Conservation (phyloP, 2,329 filamentous ascomycete species). For the Ophiostoma pallidulum region DNA sequence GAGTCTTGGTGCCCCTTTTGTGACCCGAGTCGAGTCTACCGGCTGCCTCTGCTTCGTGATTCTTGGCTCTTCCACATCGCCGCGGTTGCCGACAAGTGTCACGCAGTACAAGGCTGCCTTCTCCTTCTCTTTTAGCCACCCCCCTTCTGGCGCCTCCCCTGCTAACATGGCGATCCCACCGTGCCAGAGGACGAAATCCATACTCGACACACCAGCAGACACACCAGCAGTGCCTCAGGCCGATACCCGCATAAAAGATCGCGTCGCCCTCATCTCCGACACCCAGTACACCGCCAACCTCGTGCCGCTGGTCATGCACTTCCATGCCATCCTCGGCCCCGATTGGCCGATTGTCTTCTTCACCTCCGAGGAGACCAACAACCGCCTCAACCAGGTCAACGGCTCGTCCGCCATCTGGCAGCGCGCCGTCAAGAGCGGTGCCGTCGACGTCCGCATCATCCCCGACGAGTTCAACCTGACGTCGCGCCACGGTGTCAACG, state of each 20-base stretch:
- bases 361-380: constrained; percentile 24
- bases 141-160: too few relatives aligned
- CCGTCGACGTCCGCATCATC: constrained; percentile 30
- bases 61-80: not conserved
- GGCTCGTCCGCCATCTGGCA: constrained; percentile 25
- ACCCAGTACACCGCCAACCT: constrained; percentile 37
- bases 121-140: not conserved
- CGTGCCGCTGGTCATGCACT: constrained; percentile 24
- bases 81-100: not conserved
- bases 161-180: too few relatives aligned
- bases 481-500: constrained; percentile 27
- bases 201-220: constrained; percentile 6
- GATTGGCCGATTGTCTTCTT: constrained; percentile 36
- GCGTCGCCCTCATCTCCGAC: constrained; percentile 22
- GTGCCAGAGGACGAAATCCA: constrained; percentile 10
- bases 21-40: too few relatives aligned
- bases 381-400: constrained; percentile 9
- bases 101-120: too few relatives aligned
- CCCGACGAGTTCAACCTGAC: constrained; percentile 27
- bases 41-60: too few relatives aligned
- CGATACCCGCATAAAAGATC: constrained; percentile 11
- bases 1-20: not conserved
- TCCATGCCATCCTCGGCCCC: constrained; percentile 29
- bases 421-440: constrained; percentile 25
- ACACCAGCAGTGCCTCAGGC: too few relatives aligned